phyloP scores from a whole-genome alignment of 192 early-diverging fungal genomes.

The Glomus cerebriforme region DNA sequence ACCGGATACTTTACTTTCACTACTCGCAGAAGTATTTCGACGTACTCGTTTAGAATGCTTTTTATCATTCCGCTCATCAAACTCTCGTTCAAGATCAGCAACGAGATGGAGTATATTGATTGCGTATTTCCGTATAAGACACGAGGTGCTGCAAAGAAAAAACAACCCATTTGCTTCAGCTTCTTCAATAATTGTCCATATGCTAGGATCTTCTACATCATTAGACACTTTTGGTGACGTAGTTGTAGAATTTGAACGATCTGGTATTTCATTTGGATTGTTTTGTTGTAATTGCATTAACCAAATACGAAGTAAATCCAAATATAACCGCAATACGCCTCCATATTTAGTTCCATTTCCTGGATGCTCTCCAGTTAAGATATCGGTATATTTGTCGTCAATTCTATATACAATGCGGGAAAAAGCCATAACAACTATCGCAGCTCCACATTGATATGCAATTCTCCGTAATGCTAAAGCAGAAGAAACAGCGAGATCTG shows the following conservation, averaged over 20 bases:
- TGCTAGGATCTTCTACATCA: conserved; percentile 33
- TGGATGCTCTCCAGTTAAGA: conserved; percentile 37
- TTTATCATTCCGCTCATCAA: conserved; percentile 35
- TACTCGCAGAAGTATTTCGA: conserved; percentile 27
- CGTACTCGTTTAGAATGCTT: not conserved
- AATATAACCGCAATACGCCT: conserved; percentile 67
- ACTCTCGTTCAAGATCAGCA: conserved; percentile 49
- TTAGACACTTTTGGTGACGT: not conserved
- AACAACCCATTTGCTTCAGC: conserved; percentile 76
- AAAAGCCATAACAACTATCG: conserved; percentile 53
- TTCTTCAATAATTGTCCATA: conserved; percentile 57
- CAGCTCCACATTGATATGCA: conserved; percentile 57
- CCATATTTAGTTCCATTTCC: conserved; percentile 34
- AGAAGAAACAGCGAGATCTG: conserved; percentile 69
- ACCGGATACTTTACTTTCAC: conserved; percentile 34
- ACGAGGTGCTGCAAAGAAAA: conserved; percentile 62
- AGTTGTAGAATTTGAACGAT: not conserved
- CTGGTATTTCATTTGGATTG: conserved; percentile 34
- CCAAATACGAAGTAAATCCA: conserved; percentile 63
- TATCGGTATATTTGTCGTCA: conserved; percentile 53
- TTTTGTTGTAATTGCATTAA: conserved; percentile 44
- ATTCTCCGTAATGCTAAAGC: conserved; percentile 67
- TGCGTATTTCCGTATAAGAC: conserved; percentile 60
- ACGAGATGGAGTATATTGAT: conserved; percentile 60
- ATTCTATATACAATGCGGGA: conserved; percentile 54